phyloP scores from a whole-genome alignment of 257 asterid genomes.

The Cynanchum wilfordii region DNA sequence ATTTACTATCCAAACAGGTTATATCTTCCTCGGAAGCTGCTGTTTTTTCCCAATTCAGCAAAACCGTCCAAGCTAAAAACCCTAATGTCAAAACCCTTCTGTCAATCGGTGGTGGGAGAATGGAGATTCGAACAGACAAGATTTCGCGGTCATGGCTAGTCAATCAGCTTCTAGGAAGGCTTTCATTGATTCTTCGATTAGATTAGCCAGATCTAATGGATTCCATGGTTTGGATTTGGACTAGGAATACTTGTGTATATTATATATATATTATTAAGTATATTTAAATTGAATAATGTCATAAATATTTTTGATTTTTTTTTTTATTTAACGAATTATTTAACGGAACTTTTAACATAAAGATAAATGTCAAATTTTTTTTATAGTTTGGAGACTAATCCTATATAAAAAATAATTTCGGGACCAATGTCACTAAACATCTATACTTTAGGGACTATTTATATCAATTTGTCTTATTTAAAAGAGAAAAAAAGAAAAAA shows the following conservation, averaged over 20 bases:
- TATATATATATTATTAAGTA: too few relatives aligned
- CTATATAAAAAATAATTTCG: too few relatives aligned
- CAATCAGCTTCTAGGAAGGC: constrained; percentile 23
- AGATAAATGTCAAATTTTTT: too few relatives aligned
- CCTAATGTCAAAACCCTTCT: constrained; percentile 38
- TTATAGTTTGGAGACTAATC: too few relatives aligned
- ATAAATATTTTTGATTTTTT: too few relatives aligned
- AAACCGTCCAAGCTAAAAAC: constrained; percentile 31
- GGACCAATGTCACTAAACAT: too few relatives aligned
- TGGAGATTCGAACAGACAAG: constrained; percentile 11
- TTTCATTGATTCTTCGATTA: constrained; percentile 45
- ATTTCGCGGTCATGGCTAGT: constrained; percentile 38
- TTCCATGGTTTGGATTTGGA: constrained; percentile 45
- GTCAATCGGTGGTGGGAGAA: constrained; percentile 52
- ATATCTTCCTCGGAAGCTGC: constrained; percentile 30
- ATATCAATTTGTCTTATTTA: too few relatives aligned
- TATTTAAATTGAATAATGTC: too few relatives aligned
- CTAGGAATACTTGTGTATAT: constrained; percentile 50
- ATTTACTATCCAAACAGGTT: constrained; percentile 30
- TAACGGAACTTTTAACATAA: too few relatives aligned
- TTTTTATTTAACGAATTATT: too few relatives aligned
- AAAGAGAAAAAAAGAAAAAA: too few relatives aligned
- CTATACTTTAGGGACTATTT: too few relatives aligned
- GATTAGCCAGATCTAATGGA: constrained; percentile 29
- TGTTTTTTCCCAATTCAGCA: constrained; percentile 36